Evolutionary conservation across 768 basidiomycete species (phyloP).

Genomic region (Psilocybe azurescens): DNA sequence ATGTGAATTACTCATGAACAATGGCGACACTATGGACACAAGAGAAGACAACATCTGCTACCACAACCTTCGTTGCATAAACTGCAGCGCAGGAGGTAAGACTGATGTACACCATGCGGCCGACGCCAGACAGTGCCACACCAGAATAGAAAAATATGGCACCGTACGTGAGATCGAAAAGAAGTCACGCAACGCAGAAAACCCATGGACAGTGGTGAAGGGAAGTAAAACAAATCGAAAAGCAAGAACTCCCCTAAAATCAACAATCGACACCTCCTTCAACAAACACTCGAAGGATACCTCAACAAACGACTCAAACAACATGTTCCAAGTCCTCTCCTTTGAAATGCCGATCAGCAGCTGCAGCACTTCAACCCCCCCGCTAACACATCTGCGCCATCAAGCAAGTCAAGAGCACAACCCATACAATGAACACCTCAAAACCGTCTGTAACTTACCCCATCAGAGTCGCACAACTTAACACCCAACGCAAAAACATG

Average conservation of each 20-base stretch:
- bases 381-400: no score
- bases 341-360: no score
- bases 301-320: not conserved
- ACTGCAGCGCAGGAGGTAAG: slow-evolving; percentile 1
- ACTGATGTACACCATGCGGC: slow-evolving; percentile 11
- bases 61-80: slow-evolving; percentile 1
- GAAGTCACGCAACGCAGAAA: slow-evolving; percentile 2
- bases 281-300: not conserved
- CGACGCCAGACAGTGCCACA: slow-evolving; percentile 14
- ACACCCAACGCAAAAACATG: slow-evolving; percentile 1
- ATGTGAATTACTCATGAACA: not conserved
- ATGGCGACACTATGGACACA: not conserved
- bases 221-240: slow-evolving; percentile 15
- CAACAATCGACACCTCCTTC: not conserved
- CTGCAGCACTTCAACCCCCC: no score
- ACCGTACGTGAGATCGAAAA: slow-evolving; percentile 13
- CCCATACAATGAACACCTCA: not conserved
- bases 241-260: no score
- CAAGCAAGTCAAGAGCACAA: not conserved
- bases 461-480: not conserved
- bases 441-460: not conserved
- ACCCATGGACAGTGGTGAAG: slow-evolving; percentile 14
- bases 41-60: not conserved
- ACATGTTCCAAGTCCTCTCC: no score
- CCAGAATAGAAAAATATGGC: slow-evolving; percentile 14